phyloP scores from a whole-genome alignment of 73 alveolate genomes.

The Paramecium primaurelia region DNA sequence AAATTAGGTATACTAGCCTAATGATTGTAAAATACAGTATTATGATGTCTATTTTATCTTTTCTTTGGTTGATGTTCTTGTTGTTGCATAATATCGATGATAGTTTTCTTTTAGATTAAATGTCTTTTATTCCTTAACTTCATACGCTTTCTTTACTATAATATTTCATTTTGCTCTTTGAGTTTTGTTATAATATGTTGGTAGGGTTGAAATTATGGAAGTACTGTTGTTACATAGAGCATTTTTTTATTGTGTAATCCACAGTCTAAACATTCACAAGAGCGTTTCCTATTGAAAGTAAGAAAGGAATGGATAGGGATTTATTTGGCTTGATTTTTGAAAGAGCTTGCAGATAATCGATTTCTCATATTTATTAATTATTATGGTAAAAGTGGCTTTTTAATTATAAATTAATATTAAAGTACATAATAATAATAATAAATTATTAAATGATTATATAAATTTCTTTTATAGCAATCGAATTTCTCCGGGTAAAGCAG shows the following conservation, averaged over 20 bases:
- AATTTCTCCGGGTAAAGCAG: not conserved
- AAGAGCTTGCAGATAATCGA: not conserved
- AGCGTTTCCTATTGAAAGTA: not conserved
- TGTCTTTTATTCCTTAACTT: conserved; percentile 26
- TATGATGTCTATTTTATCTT: not conserved
- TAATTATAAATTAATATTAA: not conserved
- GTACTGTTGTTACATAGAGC: not conserved
- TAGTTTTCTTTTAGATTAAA: not conserved
- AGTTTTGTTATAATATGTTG: not conserved
- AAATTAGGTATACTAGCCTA: not conserved
- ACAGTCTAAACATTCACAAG: conserved; percentile 5
- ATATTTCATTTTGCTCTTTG: not conserved
- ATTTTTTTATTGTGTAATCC: not conserved
- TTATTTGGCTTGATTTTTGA: not conserved
- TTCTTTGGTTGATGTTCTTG: not conserved
- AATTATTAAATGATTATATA: not conserved
- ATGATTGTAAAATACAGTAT: not conserved
- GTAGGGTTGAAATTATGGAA: not conserved
- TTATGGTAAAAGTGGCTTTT: not conserved
- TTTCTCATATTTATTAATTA: not conserved
- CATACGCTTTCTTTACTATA: not conserved
- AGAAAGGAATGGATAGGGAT: not conserved
- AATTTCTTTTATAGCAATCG: not conserved
- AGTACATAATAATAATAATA: not conserved
- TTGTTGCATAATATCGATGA: not conserved